phyloP scores from a whole-genome alignment of 2,329 filamentous ascomycete species.

The Trichoderma cornu-damae region DNA sequence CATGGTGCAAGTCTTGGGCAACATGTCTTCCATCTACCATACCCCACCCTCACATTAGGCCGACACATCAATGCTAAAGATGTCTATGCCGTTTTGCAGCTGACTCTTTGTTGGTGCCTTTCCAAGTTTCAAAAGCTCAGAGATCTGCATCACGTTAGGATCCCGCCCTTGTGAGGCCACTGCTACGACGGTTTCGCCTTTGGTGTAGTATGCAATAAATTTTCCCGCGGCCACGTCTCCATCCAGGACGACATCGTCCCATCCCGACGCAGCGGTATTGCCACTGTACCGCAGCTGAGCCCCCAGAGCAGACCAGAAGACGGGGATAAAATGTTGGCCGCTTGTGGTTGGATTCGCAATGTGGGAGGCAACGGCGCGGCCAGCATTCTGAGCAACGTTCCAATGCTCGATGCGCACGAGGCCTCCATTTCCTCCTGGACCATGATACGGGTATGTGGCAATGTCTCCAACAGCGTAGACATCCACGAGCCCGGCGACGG shows the following conservation, averaged over 20 bases:
- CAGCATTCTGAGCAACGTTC: slow-evolving; percentile 95
- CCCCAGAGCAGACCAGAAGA: slow-evolving; percentile 95
- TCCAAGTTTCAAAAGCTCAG: slow-evolving; percentile 75
- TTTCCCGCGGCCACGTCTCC: slow-evolving; percentile 72
- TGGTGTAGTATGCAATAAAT: slow-evolving; percentile 85
- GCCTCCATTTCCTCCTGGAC: slow-evolving; percentile 72
- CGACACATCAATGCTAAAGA: slow-evolving; percentile 15
- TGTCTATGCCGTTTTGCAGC: slow-evolving; percentile 57
- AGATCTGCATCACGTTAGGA: slow-evolving; percentile 75
- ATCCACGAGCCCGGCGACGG: slow-evolving; percentile 68
- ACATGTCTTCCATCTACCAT: background rate
- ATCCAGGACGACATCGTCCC: slow-evolving; percentile 76
- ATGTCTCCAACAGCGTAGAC: slow-evolving; percentile 96
- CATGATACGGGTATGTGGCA: slow-evolving; percentile 88
- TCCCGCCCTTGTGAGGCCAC: slow-evolving; percentile 89
- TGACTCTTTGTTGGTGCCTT: slow-evolving; percentile 81
- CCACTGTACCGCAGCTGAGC: slow-evolving; percentile 90
- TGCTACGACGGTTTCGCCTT: slow-evolving; percentile 80
- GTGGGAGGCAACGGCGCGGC: slow-evolving; percentile 70
- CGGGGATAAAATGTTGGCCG: slow-evolving; percentile 73
- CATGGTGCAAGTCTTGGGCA: background rate
- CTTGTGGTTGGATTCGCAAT: slow-evolving; percentile 60
- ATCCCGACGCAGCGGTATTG: slow-evolving; percentile 65
- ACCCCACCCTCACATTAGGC: background rate
- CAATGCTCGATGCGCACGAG: slow-evolving; percentile 90